Percentiles rank a stretch among this genome's conserved stretches.
Evolutionary conservation across 1,284 basidiomycete genomes (phyloP).

Genomic region (Fomitopsis pinicola): DNA sequence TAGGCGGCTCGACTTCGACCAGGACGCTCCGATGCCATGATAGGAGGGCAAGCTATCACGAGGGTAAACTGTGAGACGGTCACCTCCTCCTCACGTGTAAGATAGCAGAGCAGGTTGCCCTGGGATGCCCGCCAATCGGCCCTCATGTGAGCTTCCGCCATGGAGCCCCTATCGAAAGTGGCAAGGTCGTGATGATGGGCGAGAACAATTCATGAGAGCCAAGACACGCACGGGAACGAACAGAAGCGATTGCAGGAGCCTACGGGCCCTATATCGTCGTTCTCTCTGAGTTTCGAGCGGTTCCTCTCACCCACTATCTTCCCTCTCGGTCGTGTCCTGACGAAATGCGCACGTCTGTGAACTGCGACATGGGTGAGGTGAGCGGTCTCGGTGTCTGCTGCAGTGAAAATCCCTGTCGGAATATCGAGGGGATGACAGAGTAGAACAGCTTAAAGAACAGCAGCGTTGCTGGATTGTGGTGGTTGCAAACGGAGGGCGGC

Average conservation of each 20-base stretch:
- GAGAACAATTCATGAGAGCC: background rate
- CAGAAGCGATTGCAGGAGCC: background rate
- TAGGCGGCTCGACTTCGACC: background rate
- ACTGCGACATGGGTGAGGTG: conserved; percentile 65
- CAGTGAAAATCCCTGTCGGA: too few species aligned
- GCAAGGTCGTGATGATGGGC: background rate
- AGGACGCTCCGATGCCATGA: background rate
- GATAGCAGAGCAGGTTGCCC: too few species aligned
- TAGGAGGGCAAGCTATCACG: background rate
- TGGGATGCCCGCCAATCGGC: background rate
- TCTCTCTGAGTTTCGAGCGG: background rate
- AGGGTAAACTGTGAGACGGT: background rate
- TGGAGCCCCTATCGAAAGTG: background rate
- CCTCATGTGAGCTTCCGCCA: background rate
- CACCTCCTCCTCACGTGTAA: too few species aligned
- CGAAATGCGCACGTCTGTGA: conserved; percentile 41
- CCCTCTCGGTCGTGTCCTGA: background rate
- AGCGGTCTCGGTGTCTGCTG: background rate
- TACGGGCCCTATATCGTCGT: background rate
- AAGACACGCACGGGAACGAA: background rate
- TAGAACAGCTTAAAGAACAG: too few species aligned
- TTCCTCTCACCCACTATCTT: background rate
- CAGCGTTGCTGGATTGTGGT: too few species aligned
- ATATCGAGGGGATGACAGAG: too few species aligned
- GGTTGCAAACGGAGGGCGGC: too few species aligned